Percentiles rank a stretch among this genome's conserved stretches.
Evolutionary conservation across 345 rosid genomes (phyloP).

Genomic region (Eucalyptus tenuipes): DNA sequence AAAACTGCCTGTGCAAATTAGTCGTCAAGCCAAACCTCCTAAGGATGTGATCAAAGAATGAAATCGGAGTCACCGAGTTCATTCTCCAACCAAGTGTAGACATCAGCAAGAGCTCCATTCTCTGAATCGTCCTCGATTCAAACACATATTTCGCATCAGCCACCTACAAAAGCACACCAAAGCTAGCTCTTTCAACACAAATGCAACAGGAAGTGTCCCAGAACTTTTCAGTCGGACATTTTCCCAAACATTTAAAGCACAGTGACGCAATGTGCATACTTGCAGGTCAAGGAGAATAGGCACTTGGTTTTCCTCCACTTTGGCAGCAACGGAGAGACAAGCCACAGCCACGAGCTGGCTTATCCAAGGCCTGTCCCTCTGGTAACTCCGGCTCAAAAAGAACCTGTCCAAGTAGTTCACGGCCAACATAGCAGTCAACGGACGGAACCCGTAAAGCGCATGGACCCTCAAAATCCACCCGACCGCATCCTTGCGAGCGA

Average conservation of each 20-base stretch:
- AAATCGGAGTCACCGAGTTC: conserved; percentile 83
- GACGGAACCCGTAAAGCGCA: conserved; percentile 51
- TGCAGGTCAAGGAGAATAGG: conserved; percentile 76
- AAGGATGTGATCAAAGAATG: conserved; percentile 63
- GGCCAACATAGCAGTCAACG: conserved; percentile 63
- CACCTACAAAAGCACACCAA: conserved; percentile 25
- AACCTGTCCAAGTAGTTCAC: conserved; percentile 90
- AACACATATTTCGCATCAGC: conserved; percentile 61
- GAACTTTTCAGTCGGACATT: not conserved
- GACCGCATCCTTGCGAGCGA: conserved; percentile 48
- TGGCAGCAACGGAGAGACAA: conserved; percentile 84
- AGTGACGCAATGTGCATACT: conserved; percentile 12
- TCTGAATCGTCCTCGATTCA: conserved; percentile 75
- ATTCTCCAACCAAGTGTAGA: conserved; percentile 81
- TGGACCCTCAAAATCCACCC: conserved; percentile 64
- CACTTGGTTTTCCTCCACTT: conserved; percentile 82
- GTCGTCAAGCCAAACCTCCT: conserved; percentile 53
- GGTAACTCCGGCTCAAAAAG: conserved; percentile 35
- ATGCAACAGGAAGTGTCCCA: not conserved
- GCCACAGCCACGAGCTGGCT: conserved; percentile 81
- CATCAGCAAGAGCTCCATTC: conserved; percentile 86
- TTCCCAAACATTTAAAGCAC: conserved; percentile 1
- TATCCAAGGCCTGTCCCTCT: conserved; percentile 85
- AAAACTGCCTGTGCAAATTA: conserved; percentile 46
- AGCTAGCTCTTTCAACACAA: not conserved